Evolutionary conservation across 495 filamentous ascomycete species (phyloP).

Genomic region (Penicillium coprophilum): DNA sequence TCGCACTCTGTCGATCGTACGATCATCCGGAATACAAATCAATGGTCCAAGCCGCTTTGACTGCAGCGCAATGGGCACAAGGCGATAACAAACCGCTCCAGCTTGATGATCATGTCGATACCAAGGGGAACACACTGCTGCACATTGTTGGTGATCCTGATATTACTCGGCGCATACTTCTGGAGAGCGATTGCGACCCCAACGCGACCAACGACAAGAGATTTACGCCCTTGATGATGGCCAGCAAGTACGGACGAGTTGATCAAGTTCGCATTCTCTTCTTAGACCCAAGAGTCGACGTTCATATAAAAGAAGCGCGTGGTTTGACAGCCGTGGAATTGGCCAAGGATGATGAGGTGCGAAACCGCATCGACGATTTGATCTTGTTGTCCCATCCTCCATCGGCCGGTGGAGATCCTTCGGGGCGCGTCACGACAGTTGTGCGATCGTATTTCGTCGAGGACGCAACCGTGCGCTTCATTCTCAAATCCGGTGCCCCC

Average conservation of each 20-base stretch:
- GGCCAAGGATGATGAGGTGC: conserved; percentile 96
- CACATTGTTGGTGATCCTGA: conserved; percentile 89
- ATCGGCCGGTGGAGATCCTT: conserved; percentile 49
- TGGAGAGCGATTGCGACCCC: conserved; percentile 84
- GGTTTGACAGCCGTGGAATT: conserved; percentile 95
- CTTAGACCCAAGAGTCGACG: conserved; percentile 81
- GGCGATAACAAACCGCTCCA: conserved; percentile 77
- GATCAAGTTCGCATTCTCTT: conserved; percentile 90
- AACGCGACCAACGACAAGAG: conserved; percentile 95
- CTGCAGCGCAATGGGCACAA: conserved; percentile 71
- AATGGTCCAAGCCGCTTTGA: conserved; percentile 81
- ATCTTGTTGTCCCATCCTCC: conserved; percentile 71
- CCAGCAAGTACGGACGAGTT: conserved; percentile 96
- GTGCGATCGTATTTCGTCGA: conserved; percentile 98
- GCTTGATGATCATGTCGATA: conserved; percentile 89
- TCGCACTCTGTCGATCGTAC: conserved; percentile 91
- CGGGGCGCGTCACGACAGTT: conserved; percentile 85
- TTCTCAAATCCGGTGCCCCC: conserved; percentile 85
- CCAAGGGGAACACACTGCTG: conserved; percentile 87
- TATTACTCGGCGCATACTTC: conserved; percentile 70
- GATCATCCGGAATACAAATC: conserved; percentile 82
- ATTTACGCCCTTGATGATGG: conserved; percentile 96
- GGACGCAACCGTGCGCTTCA: conserved; percentile 88
- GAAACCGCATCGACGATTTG: conserved; percentile 93
- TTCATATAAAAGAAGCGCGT: conserved; percentile 77